These are phyloP conservation scores for Suhomyces xylopsoci DNA, from an alignment of 805 yeast genomes.

Conservation along the genomic window DNA sequence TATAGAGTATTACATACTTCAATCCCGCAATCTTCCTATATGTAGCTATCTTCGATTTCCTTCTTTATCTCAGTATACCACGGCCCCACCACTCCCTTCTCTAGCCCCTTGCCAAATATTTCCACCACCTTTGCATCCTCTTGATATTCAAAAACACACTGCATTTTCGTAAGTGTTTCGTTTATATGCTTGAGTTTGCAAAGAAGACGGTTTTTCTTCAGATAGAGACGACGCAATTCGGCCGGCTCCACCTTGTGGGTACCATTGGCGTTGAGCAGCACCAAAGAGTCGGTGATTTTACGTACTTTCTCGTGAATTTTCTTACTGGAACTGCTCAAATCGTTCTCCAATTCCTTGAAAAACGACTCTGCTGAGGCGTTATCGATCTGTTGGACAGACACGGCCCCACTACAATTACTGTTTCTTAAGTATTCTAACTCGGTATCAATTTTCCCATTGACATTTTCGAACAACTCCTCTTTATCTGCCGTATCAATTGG, in stretches of 20 bases:
- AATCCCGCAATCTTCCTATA: slow-evolving; percentile 2
- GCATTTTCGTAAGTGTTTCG: slow-evolving; percentile 11
- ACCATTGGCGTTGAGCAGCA: slow-evolving; percentile 1
- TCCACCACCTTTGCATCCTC: slow-evolving; percentile 10
- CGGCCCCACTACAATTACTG: neutral
- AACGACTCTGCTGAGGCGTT: slow-evolving; percentile 6
- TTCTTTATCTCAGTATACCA: slow-evolving; percentile 6
- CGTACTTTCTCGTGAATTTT: slow-evolving; percentile 10
- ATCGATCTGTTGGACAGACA: neutral
- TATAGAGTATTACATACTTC: neutral
- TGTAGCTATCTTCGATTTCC: slow-evolving; percentile 10
- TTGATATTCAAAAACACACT: slow-evolving; percentile 10
- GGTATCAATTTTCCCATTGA: neutral
- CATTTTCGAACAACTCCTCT: neutral
- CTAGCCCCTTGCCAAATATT: neutral
- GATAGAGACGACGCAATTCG: slow-evolving; percentile 8
- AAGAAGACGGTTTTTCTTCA: slow-evolving; percentile 12
- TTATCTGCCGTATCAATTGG: neutral
- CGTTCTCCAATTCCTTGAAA: slow-evolving; percentile 10
- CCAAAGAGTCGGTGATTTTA: slow-evolving; percentile 7
- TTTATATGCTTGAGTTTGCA: slow-evolving; percentile 12
- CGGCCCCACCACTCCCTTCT: neutral
- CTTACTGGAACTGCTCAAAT: slow-evolving; percentile 9
- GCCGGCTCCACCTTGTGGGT: neutral
- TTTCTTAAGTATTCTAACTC: neutral